Evolutionary conservation across 2,329 filamentous ascomycete genomes (phyloP).

Genomic region (Phyllosticta citrichinensis): DNA sequence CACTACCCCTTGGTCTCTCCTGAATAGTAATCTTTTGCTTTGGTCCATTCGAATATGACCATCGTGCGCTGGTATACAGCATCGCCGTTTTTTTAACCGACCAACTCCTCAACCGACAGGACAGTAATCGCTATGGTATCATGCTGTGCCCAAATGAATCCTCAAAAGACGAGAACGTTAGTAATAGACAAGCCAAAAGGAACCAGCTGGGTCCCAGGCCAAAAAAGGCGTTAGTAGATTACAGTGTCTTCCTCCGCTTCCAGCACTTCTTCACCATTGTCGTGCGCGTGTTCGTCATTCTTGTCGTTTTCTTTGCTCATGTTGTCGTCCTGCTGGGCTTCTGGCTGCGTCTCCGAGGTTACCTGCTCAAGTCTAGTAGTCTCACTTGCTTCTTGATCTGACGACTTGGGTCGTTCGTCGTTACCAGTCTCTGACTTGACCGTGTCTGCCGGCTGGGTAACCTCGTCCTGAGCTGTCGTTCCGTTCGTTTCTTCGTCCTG

Average conservation of each 20-base stretch:
- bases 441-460: conserved; percentile 2
- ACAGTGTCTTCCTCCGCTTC: conserved; percentile 85
- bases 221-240: conserved; percentile 58
- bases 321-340: conserved; percentile 11
- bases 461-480: neutral
- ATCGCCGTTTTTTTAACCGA: neutral
- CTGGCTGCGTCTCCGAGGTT: neutral
- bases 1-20: neutral
- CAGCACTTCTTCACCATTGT: conserved; percentile 66
- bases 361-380: neutral
- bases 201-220: neutral
- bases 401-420: conserved; percentile 18
- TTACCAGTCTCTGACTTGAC: conserved; percentile 13
- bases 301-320: conserved; percentile 20
- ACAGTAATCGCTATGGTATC: neutral
- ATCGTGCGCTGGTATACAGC: neutral
- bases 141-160: neutral
- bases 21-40: neutral
- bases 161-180: neutral
- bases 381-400: conserved; percentile 4
- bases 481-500: conserved; percentile 9
- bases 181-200: neutral
- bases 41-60: neutral
- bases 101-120: neutral
- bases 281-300: conserved; percentile 33